Conservation (phyloP, 495 filamentous ascomycete genomes). For the Cairneyella variabilis region DNA sequence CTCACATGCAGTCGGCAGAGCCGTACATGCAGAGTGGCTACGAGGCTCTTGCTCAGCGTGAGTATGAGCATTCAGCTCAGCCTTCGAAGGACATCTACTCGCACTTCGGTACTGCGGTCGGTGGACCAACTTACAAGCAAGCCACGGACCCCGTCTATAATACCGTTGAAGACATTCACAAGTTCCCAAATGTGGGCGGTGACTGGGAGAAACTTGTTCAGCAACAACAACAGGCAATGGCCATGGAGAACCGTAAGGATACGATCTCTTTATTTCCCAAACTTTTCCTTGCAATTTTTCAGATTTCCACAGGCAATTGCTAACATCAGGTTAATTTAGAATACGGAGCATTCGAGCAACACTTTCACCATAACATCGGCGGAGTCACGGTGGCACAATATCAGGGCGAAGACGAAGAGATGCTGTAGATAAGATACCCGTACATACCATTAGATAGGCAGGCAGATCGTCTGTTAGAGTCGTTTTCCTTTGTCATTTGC, state of each 20-base stretch:
- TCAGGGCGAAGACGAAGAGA: conserved; percentile 25
- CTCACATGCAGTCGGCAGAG: conserved; percentile 38
- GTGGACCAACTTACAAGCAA: conserved; percentile 45
- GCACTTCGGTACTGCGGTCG: conserved; percentile 32
- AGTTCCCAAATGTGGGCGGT: conserved; percentile 23
- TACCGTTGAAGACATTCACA: conserved; percentile 27
- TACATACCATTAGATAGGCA: conserved; percentile 20
- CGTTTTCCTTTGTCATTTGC: conserved; percentile 14
- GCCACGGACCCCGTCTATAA: conserved; percentile 63
- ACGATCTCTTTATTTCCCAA: too few species aligned
- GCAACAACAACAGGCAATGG: conserved; percentile 44
- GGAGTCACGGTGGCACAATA: conserved; percentile 1
- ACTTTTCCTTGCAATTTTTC: too few species aligned
- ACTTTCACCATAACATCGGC: conserved; percentile 11
- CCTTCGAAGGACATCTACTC: conserved; percentile 37
- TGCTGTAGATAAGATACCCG: conserved; percentile 26
- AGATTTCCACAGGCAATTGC: too few species aligned
- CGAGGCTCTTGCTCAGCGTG: conserved; percentile 47
- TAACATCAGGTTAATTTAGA: too few species aligned
- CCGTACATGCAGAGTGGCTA: conserved; percentile 73
- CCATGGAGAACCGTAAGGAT: conserved; percentile 60
- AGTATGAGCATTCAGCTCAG: conserved; percentile 39
- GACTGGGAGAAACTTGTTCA: conserved; percentile 36
- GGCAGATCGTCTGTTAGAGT: conserved; percentile 8
- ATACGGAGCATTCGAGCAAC: conserved; percentile 32